Evolutionary conservation across 495 filamentous ascomycete genomes (phyloP).

Genomic region (Bacidia gigantensis): DNA sequence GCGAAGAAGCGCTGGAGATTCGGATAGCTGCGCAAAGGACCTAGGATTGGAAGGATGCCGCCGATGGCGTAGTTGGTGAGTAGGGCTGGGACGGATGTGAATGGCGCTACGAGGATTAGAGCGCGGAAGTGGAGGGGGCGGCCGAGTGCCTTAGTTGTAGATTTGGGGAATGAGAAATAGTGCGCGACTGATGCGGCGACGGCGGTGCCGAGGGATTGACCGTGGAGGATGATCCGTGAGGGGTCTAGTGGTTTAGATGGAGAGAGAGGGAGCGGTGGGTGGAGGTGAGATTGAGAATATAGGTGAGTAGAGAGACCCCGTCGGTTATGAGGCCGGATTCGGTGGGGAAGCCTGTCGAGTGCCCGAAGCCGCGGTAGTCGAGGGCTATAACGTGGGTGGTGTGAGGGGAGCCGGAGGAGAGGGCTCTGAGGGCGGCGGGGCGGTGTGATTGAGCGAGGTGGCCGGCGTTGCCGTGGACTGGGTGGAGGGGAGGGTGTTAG

Average conservation of each 20-base stretch:
- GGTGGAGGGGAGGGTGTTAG: background rate
- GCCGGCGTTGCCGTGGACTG: conserved; percentile 39
- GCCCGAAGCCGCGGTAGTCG: conserved; percentile 85
- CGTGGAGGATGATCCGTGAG: conserved; percentile 62
- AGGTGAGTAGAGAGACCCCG: conserved; percentile 55
- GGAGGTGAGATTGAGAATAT: conserved; percentile 44
- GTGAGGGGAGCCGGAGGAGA: conserved; percentile 21
- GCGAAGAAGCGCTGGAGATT: conserved; percentile 24
- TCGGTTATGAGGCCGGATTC: conserved; percentile 76
- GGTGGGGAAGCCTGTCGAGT: conserved; percentile 63
- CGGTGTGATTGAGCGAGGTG: conserved; percentile 39
- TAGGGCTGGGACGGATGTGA: conserved; percentile 58
- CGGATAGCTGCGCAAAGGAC: conserved; percentile 52
- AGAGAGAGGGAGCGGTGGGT: background rate
- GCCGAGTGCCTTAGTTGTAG: too few relatives aligned
- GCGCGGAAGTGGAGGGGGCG: conserved; percentile 42
- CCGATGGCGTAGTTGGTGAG: conserved; percentile 58
- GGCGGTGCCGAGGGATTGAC: conserved; percentile 82
- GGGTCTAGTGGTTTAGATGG: conserved; percentile 37
- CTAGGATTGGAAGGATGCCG: conserved; percentile 64
- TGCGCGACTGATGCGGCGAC: conserved; percentile 61
- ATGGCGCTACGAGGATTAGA: conserved; percentile 64
- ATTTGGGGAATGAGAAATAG: conserved; percentile 32
- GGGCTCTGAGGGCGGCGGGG: conserved; percentile 34
- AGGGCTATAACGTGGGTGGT: conserved; percentile 53